phyloP scores from a whole-genome alignment of 2,329 filamentous ascomycete species.

The Dactylellina drechsleri region DNA sequence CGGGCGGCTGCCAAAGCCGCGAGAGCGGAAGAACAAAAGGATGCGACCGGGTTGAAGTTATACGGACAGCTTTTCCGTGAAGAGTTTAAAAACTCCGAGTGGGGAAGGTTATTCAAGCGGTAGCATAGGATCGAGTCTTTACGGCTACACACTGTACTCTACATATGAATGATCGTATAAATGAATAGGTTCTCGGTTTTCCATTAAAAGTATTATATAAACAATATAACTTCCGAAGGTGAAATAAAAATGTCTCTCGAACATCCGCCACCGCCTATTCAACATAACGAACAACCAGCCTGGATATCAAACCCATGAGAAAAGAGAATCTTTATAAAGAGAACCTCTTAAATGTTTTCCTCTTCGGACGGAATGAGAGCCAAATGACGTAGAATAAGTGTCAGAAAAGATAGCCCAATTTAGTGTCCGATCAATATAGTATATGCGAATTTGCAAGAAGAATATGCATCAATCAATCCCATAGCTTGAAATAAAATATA shows the following conservation, averaged over 20 bases:
- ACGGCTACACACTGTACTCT: too few species aligned
- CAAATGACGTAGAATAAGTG: slow-evolving; percentile 45
- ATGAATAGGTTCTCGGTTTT: too few species aligned
- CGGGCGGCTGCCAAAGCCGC: slow-evolving; percentile 35
- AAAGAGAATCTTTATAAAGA: neutral
- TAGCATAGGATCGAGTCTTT: neutral
- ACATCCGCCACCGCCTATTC: slow-evolving; percentile 24
- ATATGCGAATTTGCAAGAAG: neutral
- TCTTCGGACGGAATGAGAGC: slow-evolving; percentile 55
- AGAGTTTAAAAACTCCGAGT: slow-evolving; percentile 50
- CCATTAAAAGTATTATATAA: too few species aligned
- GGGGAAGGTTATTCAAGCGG: slow-evolving; percentile 42
- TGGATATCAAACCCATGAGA: slow-evolving; percentile 25
- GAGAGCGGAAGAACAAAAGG: slow-evolving; percentile 29
- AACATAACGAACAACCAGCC: slow-evolving; percentile 23
- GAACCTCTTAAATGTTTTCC: slow-evolving; percentile 10
- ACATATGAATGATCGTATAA: too few species aligned
- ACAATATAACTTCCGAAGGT: too few species aligned
- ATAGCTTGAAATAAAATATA: slow-evolving; percentile 6
- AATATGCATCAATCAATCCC: neutral
- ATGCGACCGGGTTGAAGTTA: slow-evolving; percentile 30
- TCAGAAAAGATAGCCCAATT: slow-evolving; percentile 50
- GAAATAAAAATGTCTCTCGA: slow-evolving; percentile 31
- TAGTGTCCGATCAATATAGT: slow-evolving; percentile 37
- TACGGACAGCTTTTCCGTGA: slow-evolving; percentile 46